These are phyloP conservation scores for Penicillium sp. DNA, from an alignment of 2,329 filamentous ascomycete species.

Conservation along the genomic window DNA sequence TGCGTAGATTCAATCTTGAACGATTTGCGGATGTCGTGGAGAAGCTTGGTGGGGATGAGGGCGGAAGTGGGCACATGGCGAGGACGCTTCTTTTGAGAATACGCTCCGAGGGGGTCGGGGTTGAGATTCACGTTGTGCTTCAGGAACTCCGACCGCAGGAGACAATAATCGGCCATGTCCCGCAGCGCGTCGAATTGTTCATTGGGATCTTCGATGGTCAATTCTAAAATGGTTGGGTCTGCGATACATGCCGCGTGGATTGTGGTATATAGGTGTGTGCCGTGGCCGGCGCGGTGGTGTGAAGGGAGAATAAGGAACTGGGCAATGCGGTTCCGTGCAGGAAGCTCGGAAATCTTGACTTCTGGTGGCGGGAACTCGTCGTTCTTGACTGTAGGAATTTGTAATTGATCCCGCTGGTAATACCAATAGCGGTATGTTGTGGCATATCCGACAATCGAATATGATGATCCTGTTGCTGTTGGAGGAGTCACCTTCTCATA, in stretches of 20 bases:
- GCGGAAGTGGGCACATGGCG: constrained; percentile 50
- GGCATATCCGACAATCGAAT: constrained; percentile 82
- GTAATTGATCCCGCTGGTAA: constrained; percentile 40
- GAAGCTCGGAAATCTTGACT: constrained; percentile 58
- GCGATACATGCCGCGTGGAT: constrained; percentile 70
- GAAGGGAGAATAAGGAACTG: constrained; percentile 90
- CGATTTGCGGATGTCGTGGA: constrained; percentile 50
- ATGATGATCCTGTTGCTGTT: constrained; percentile 55
- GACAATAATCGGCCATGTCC: constrained; percentile 59
- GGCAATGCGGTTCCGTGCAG: constrained; percentile 79
- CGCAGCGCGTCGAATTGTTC: constrained; percentile 65
- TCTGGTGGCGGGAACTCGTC: constrained; percentile 45
- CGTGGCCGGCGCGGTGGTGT: constrained; percentile 78
- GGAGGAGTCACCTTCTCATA: constrained; percentile 55
- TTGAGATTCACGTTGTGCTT: constrained; percentile 51
- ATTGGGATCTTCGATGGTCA: constrained; percentile 92
- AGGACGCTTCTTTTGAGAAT: constrained; percentile 37
- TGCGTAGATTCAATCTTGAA: constrained; percentile 61
- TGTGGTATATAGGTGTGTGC: constrained; percentile 73
- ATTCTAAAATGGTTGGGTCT: constrained; percentile 68
- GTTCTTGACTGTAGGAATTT: constrained; percentile 43
- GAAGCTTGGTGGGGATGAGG: constrained; percentile 52
- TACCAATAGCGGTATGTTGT: constrained; percentile 86
- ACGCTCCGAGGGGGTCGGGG: constrained; percentile 39
- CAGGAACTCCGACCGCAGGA: constrained; percentile 52